phyloP scores from a whole-genome alignment of 306 rosid species.

The Lupinus albus region DNA sequence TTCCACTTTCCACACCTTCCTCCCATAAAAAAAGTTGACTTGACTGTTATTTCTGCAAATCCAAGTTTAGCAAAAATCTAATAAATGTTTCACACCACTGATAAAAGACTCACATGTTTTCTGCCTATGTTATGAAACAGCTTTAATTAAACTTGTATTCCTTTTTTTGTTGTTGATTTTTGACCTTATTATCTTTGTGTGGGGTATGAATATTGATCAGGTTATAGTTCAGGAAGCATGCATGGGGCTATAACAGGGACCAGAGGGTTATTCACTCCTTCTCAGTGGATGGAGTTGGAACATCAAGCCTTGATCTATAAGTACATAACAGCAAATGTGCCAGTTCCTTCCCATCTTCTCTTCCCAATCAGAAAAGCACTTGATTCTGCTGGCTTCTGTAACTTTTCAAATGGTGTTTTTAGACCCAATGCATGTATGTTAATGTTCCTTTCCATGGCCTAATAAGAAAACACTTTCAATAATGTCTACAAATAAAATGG shows the following conservation, averaged over 20 bases:
- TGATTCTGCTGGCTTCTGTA: conserved; percentile 67
- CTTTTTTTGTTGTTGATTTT: not conserved
- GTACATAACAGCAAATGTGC: conserved; percentile 73
- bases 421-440: conserved; percentile 71
- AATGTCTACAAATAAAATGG: not conserved
- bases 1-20: conserved; percentile 33
- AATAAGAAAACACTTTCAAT: not conserved
- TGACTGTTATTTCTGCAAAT: conserved; percentile 33
- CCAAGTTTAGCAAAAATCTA: conserved; percentile 26
- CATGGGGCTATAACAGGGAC: conserved; percentile 52
- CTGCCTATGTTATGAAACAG: conserved; percentile 1
- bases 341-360: conserved; percentile 82
- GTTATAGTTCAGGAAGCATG: conserved; percentile 61
- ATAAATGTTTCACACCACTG: conserved; percentile 39
- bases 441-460: not conserved
- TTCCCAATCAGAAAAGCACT: conserved; percentile 80
- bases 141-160: conserved; percentile 4
- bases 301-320: conserved; percentile 98
- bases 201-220: conserved; percentile 41
- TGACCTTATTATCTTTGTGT: conserved; percentile 28
- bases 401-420: conserved; percentile 57
- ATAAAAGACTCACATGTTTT: not conserved
- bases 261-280: conserved; percentile 78
- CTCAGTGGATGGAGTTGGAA: conserved; percentile 96
- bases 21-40: conserved; percentile 32